Evolutionary conservation across 2,329 filamentous ascomycete species (phyloP).

Genomic region (Alternaria sp.): DNA sequence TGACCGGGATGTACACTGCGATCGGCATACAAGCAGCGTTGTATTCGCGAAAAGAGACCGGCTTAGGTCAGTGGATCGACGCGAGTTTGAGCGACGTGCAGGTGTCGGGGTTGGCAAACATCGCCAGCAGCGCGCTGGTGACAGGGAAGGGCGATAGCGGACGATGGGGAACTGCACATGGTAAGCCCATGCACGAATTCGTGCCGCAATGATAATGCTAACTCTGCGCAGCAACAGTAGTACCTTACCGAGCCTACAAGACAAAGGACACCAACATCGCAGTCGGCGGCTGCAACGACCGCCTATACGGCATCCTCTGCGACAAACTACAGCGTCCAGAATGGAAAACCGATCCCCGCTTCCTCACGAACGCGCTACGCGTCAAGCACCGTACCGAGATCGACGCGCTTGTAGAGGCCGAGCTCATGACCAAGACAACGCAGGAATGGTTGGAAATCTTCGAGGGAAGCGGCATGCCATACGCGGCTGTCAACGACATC

Average conservation of each 20-base stretch:
- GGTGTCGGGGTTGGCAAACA: conserved; percentile 87
- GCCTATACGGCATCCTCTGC: conserved; percentile 65
- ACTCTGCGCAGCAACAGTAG: conserved; percentile 73
- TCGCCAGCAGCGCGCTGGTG: conserved; percentile 87
- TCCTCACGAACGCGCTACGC: conserved; percentile 63
- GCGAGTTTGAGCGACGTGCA: conserved; percentile 91
- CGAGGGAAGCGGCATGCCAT: conserved; percentile 91
- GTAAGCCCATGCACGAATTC: conserved; percentile 54
- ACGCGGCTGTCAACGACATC: conserved; percentile 91
- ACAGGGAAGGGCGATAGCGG: conserved; percentile 86
- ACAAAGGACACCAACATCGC: conserved; percentile 67
- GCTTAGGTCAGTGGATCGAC: conserved; percentile 89
- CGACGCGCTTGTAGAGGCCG: conserved; percentile 76
- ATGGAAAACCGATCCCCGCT: conserved; percentile 63
- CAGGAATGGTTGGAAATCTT: conserved; percentile 85
- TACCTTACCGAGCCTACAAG: conserved; percentile 84
- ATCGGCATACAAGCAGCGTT: conserved; percentile 94
- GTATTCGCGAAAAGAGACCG: conserved; percentile 74
- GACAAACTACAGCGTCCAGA: conserved; percentile 62
- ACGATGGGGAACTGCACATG: conserved; percentile 94
- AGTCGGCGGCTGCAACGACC: conserved; percentile 68
- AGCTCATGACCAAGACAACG: conserved; percentile 78
- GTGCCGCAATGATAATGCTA: neutral
- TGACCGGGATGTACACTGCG: conserved; percentile 90
- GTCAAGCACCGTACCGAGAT: conserved; percentile 75